Evolutionary conservation across 2,329 filamentous ascomycete genomes (phyloP).

Genomic region (Fusarium beomiforme): DNA sequence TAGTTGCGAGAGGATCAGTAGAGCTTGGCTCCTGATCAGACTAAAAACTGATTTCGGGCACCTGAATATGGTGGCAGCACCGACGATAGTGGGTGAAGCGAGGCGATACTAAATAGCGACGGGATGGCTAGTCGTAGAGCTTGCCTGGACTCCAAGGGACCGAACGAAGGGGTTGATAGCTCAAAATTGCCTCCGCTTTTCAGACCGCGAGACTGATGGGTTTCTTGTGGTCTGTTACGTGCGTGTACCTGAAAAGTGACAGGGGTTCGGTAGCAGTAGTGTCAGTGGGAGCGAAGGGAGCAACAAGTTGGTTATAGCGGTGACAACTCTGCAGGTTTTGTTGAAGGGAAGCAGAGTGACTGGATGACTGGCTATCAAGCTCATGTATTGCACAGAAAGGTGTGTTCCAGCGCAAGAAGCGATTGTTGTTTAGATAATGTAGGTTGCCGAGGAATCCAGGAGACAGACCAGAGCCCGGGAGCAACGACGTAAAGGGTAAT

Average conservation of each 20-base stretch:
- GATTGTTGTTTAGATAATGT: constrained; percentile 5
- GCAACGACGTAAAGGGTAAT: constrained; percentile 2
- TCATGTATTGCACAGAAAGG: constrained; percentile 17
- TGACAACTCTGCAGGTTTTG: constrained; percentile 18
- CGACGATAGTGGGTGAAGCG: constrained; percentile 15
- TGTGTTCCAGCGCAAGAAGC: not conserved
- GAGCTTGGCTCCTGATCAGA: constrained; percentile 2
- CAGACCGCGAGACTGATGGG: constrained; percentile 28
- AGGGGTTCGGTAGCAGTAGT: constrained; percentile 11
- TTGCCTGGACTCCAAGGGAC: constrained; percentile 24
- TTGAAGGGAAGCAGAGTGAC: not conserved
- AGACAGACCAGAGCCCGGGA: constrained; percentile 6
- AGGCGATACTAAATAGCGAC: constrained; percentile 21
- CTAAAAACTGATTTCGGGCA: not conserved
- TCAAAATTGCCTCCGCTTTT: constrained; percentile 34
- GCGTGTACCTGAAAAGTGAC: constrained; percentile 20
- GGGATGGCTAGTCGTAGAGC: constrained; percentile 29
- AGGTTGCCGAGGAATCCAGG: constrained; percentile 20
- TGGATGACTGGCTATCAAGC: constrained; percentile 14
- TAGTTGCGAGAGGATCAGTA: not conserved
- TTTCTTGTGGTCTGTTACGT: constrained; percentile 29
- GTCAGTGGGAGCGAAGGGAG: constrained; percentile 6
- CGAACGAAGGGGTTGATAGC: constrained; percentile 9
- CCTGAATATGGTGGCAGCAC: constrained; percentile 21
- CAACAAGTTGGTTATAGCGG: constrained; percentile 15